Evolutionary conservation across 768 basidiomycete species (phyloP).

Genomic region (Trametes cubensis): DNA sequence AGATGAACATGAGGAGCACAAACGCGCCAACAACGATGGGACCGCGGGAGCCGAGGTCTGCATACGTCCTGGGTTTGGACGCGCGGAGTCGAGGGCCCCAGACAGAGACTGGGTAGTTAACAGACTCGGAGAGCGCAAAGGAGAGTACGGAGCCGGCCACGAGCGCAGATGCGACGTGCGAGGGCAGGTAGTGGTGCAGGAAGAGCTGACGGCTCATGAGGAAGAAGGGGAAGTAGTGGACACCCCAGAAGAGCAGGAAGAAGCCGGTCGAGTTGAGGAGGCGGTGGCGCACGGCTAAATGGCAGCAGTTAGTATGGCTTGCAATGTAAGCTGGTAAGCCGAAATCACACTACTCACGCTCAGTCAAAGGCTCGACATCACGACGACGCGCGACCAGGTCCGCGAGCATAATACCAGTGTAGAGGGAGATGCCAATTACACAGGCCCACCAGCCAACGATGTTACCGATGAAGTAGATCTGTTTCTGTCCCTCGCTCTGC

Average conservation of each 20-base stretch:
- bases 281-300: conserved; percentile 84
- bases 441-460: conserved; percentile 94
- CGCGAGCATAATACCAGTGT: conserved; percentile 86
- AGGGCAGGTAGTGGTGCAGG: conserved; percentile 97
- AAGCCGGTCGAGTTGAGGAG: conserved; percentile 96
- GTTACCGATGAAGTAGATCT: conserved; percentile 97
- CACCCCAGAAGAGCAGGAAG: conserved; percentile 92
- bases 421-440: conserved; percentile 82
- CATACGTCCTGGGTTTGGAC: conserved; percentile 44
- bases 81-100: conserved; percentile 51
- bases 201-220: conserved; percentile 96
- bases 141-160: conserved; percentile 91
- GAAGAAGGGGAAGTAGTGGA: conserved; percentile 97
- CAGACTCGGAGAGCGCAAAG: conserved; percentile 85
- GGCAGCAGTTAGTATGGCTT: not conserved
- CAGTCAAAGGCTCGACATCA: conserved; percentile 82
- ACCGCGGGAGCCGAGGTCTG: conserved; percentile 80
- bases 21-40: conserved; percentile 63
- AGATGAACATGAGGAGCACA: conserved; percentile 57
- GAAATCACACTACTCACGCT: conserved; percentile 57
- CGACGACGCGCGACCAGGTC: conserved; percentile 88
- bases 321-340: no score
- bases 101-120: conserved; percentile 88
- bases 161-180: conserved; percentile 89
- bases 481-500: conserved; percentile 76